A percentile compares a stretch with the other conserved stretches of the same genome.
phyloP scores from a whole-genome alignment of 108 stramenopile genomes.

The Fragilaria radians region DNA sequence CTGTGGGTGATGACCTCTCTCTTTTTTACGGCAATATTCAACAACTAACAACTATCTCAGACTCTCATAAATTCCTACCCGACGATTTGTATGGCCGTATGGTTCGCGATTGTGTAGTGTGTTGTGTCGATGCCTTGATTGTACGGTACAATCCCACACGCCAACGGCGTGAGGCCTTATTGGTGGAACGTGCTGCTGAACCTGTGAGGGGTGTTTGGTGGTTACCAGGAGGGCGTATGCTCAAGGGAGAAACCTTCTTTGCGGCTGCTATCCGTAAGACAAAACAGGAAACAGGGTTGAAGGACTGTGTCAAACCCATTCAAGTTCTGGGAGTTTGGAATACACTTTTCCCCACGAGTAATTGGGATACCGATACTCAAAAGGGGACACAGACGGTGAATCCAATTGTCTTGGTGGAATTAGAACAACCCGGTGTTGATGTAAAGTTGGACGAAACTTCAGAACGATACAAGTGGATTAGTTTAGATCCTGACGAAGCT shows the following conservation, averaged over 20 bases:
- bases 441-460: conserved; percentile 46
- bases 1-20: conserved; percentile 48
- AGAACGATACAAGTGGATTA: conserved; percentile 47
- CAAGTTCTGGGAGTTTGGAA: conserved; percentile 62
- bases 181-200: conserved; percentile 54
- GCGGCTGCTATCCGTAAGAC: conserved; percentile 54
- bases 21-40: conserved; percentile 47
- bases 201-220: conserved; percentile 70
- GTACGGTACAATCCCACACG: conserved; percentile 25
- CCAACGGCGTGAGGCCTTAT: conserved; percentile 34
- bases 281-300: conserved; percentile 54
- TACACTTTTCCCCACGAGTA: conserved; percentile 44
- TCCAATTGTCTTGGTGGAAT: conserved; percentile 56
- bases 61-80: conserved; percentile 39
- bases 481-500: conserved; percentile 42
- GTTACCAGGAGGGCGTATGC: conserved; percentile 64
- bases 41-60: conserved; percentile 39
- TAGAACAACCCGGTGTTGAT: conserved; percentile 25
- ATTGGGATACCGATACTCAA: conserved; percentile 46
- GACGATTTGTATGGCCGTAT: conserved; percentile 45
- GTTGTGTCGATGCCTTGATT: conserved; percentile 52
- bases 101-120: conserved; percentile 46
- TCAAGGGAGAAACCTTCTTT: conserved; percentile 75
- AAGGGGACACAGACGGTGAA: conserved; percentile 71
- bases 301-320: conserved; percentile 33